Base-by-base conservation (phyloP, 2,329 filamentous ascomycete species). In the Sclerotinia nivalis region DNA sequence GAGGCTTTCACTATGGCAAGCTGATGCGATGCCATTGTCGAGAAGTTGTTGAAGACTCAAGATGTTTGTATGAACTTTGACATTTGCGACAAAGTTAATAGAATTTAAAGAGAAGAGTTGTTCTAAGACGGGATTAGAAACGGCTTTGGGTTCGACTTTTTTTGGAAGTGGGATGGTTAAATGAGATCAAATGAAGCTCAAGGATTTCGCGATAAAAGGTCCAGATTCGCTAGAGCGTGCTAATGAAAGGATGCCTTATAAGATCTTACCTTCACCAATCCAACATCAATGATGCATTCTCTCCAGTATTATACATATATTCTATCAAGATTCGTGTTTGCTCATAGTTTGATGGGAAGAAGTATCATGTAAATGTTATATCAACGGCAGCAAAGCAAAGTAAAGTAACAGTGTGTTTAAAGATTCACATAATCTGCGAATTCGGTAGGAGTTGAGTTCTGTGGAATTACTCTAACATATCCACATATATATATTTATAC, bases 1-100 rank as follows among this genome's bases (percentile, higher is more conserved):
- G 91, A 87, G 54, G 92, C 91, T 82, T 93, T 94, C 72, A 91
- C 89, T 74, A 95, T 92, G 76, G 89, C 90, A 71, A 94, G 81
- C 79, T 92, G 87, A 75, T 91, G 89, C 58, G 88, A 88, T 25
- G 88, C 85, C 88, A 92, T 91, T 13, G 43, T 69, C n/a, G 25
- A 61, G 47, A 25, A 37, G 22, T 50, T 37, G 15, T 56, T 55
- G 18, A 37, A 55, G n/a, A 56, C 22, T 45, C 58, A 55, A 49
- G 43, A 50, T 45, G 13, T 54, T 34, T 20, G 4, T 54, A 40
- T 18, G 20, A 8, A 15, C 28, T 54, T 65, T 25, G 59, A 50
- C 59, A 69, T 65, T 25, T 34, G 45, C 37, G 31, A 69, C 37
- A 15, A 12, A 15, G 6, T 40, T 45, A 28, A 55, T 49, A 20